These are phyloP conservation scores for Pythium plurisporium DNA, from an alignment of 352 stramenopile species.

Conservation along the genomic window DNA sequence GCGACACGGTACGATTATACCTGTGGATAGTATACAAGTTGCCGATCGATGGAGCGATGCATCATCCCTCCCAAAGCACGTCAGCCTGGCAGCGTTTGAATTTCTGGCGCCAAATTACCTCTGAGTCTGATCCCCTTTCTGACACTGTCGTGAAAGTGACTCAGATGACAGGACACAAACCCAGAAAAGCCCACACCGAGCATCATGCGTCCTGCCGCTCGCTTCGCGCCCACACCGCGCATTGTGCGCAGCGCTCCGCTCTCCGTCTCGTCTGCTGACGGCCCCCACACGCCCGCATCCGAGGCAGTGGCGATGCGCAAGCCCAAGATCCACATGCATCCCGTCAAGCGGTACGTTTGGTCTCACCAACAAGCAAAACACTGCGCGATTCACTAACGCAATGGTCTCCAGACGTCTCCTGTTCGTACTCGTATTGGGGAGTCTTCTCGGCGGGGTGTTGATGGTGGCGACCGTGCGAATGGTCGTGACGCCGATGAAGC, in stretches of 20 bases:
- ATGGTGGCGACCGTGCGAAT: constrained; percentile 17
- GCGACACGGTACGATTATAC: constrained; percentile 2
- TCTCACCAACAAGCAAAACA: not conserved
- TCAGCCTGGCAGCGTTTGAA: constrained; percentile 14
- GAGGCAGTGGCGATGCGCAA: too few relatives aligned
- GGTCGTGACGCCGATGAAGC: constrained; percentile 9
- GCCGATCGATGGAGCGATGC: not conserved
- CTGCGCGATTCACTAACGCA: not conserved
- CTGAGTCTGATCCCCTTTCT: constrained; percentile 12
- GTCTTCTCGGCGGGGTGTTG: constrained; percentile 15
- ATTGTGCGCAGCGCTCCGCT: not conserved
- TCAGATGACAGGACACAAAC: constrained; percentile 9
- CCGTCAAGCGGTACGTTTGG: constrained; percentile 19
- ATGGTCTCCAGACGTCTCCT: constrained; percentile 10
- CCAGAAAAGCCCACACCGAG: not conserved
- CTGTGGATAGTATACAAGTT: not conserved
- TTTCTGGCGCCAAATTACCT: constrained; percentile 20
- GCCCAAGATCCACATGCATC: constrained; percentile 26
- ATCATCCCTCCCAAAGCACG: constrained; percentile 9
- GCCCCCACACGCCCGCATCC: too few relatives aligned
- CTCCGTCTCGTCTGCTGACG: too few relatives aligned
- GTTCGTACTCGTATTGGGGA: constrained; percentile 13
- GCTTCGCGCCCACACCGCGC: not conserved
- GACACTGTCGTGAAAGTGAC: not conserved
- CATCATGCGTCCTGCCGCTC: not conserved